Evolutionary conservation across 371 early-diverging fungal species (phyloP).

Genomic region (Mucor irregularis): DNA sequence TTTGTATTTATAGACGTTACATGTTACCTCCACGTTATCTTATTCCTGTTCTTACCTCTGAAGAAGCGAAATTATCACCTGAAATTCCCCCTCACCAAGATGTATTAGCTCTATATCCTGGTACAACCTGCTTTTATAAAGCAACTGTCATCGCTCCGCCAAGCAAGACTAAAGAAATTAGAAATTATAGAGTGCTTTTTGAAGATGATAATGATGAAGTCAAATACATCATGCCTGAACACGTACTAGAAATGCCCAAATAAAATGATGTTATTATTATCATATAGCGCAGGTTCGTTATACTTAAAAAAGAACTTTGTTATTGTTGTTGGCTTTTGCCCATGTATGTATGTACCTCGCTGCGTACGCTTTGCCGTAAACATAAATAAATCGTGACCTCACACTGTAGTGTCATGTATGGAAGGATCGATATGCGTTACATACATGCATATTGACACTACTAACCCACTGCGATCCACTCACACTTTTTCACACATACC

Average conservation of each 20-base stretch:
- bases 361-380: no score
- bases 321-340: no score
- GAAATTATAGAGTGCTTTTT: conserved; percentile 57
- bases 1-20: conserved; percentile 52
- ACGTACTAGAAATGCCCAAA: conserved; percentile 66
- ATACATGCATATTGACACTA: no score
- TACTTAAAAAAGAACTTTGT: no score
- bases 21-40: conserved; percentile 59
- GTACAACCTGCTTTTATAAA: conserved; percentile 85
- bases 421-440: no score
- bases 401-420: no score
- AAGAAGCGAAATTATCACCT: conserved; percentile 39
- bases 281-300: not conserved
- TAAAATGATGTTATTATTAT: no score
- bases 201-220: conserved; percentile 66
- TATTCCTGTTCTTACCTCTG: conserved; percentile 58
- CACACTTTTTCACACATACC: no score
- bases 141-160: conserved; percentile 74
- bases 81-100: conserved; percentile 68
- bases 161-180: conserved; percentile 55
- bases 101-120: conserved; percentile 83
- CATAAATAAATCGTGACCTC: no score
- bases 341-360: no score
- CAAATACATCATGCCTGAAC: conserved; percentile 44
- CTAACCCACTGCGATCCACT: no score